Evolutionary conservation across 129 eudicot species (phyloP), one percentile per base, ranked within the genome.

Genomic region (Smallanthus sonchifolius): DNA sequence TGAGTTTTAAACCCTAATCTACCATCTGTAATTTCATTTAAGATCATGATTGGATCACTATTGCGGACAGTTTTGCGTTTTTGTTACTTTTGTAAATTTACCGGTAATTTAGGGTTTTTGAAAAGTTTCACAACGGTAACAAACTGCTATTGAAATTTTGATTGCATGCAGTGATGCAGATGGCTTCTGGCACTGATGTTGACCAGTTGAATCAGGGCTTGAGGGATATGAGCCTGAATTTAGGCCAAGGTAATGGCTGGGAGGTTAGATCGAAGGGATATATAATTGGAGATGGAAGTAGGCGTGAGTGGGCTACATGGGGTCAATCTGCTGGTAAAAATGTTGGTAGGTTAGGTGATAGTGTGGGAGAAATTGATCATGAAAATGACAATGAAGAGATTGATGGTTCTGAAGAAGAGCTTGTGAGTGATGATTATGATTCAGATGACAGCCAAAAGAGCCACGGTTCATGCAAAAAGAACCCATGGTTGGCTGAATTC

Each of bases 381-480:
- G 74, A 64, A 2, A 67, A 70, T 16, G 77, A 78, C 3, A 9
- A 20, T 34, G 79, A 88, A 51, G 89, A 74, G 3, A 15, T 28
- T 40, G 79, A 86, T 63, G 89, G 68, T 20, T 69, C 83, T 42
- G 98, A 92, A 63, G 95, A 92, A 36, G 96, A 91, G 6, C 78
- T 86, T 48, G 35, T 75, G 7, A 84, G 85, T 47, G 92, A 88
- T 69, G 97, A 73, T 34, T 87, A 70, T 47, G 99, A 88, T 65
- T 86, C 97, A 0, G 99, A 95, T 68, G 88, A 79, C 48, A 89
- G 93, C 72, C 79, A 84, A 66, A 84, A 78, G 61, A 88, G 89
- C 52, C 96, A 88, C 2, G 88, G 81, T 40, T 77, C 96, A 0
- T 81, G 86, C 19, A 95, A 95, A 80, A 79, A 83, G 78, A 86